Evolutionary conservation across 129 eudicot species (phyloP), one percentile per base, ranked within the genome.

Genomic region (Tanacetum coccineum): DNA sequence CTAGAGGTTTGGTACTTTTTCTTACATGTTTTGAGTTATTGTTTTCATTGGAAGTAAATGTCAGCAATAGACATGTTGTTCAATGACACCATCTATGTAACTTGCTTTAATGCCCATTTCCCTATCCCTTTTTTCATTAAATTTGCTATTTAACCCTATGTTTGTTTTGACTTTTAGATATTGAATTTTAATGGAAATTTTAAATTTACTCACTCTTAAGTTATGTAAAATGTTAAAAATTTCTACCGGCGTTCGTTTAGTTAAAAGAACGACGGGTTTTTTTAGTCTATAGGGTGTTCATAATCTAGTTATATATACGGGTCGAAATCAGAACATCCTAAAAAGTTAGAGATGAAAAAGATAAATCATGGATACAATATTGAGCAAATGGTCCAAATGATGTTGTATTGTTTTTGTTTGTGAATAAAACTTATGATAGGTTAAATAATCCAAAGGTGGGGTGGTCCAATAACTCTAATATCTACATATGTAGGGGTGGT

Each of bases 41-140:
- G 81, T 82, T 76, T 76, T 74, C 77, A 73, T 51, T 81, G 83
- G 73, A 74, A 77, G 80, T 62, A 70, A 77, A 55, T 80, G 81
- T 78, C 85, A 81, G 62, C 68, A 53, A 49, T 67, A 75, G 79
- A 78, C 72, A 74, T 78, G 67, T 57, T 70, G 73, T 56, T 75
- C 72, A 32, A 55, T 82, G 87, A 72, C 76, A 76, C 80, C 62
- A 49, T 20, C 69, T 50, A 30, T 7, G 21, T 49, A 25, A 57
- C 40, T 64, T 25, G 48, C 62, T 74, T 67, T 48, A 50, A 36
- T 62, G 63, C 63, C 70, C 70, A 10, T 2, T n/a, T 14, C 51
- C 72, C 57, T 44, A 7, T 64, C 4, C n/a, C 6, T 47, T 62
- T 3, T 25, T 26, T 6, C 1, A 9, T 7, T 4, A 40, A 51